Conservation (phyloP, 345 rosid species). For the Durio zibethinus region DNA sequence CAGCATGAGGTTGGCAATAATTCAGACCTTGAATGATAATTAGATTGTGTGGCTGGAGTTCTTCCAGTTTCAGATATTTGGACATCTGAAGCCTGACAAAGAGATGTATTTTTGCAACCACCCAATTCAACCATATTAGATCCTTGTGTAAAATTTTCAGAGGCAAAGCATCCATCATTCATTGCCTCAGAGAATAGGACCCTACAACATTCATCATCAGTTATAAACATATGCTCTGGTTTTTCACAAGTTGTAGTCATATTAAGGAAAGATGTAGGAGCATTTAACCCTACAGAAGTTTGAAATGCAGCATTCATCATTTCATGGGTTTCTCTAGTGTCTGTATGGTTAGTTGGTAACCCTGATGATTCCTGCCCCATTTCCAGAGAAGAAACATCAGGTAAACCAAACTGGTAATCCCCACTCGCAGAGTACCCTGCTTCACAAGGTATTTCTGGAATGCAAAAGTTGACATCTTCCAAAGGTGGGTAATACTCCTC, state of each 20-base stretch:
- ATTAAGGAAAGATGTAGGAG: conserved; percentile 45
- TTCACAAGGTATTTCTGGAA: conserved; percentile 60
- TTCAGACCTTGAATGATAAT: conserved; percentile 44
- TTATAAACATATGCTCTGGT: conserved; percentile 52
- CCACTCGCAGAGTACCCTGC: conserved; percentile 36
- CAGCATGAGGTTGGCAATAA: conserved; percentile 41
- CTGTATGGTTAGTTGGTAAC: conserved; percentile 38
- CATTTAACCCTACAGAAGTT: conserved; percentile 37
- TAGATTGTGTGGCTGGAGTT: conserved; percentile 35
- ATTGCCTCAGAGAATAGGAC: conserved; percentile 62
- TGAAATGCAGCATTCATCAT: conserved; percentile 39
- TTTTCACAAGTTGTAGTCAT: conserved; percentile 32
- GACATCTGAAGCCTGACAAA: conserved; percentile 34
- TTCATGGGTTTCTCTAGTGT: conserved; percentile 42
- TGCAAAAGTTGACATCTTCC: conserved; percentile 46
- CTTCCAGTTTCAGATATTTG: conserved; percentile 40
- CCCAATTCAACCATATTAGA: conserved; percentile 33
- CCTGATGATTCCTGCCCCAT: conserved; percentile 44
- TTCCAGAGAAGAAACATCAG: conserved; percentile 48
- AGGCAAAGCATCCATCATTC: conserved; percentile 36
- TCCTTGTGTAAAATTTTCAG: conserved; percentile 39
- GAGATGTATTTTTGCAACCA: conserved; percentile 35
- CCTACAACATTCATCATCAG: conserved; percentile 90
- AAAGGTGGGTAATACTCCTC: conserved; percentile 51
- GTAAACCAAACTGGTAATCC: conserved; percentile 50